Evolutionary conservation across 306 rosid species (phyloP).

Genomic region (Hylodesmum podocarpum): DNA sequence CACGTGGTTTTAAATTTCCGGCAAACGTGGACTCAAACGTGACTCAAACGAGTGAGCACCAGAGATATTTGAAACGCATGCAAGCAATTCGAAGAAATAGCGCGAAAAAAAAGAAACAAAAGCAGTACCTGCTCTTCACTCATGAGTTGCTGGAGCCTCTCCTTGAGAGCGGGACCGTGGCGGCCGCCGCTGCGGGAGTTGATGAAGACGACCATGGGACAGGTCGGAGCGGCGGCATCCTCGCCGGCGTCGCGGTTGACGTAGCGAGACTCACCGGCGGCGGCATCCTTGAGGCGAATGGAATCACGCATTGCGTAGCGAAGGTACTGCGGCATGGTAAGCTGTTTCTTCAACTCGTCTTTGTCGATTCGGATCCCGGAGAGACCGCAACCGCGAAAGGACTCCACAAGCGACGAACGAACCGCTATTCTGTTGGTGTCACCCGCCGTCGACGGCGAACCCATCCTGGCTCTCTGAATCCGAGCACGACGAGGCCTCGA

Average conservation of each 20-base stretch:
- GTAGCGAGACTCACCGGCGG: conserved; percentile 62
- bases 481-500: neutral
- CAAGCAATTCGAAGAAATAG: neutral
- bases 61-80: neutral
- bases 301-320: conserved; percentile 90
- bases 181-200: conserved; percentile 86
- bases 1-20: neutral
- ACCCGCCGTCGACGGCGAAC: conserved; percentile 44
- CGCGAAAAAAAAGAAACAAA: neutral
- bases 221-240: conserved; percentile 38
- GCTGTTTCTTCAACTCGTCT: conserved; percentile 68
- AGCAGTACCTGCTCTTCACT: conserved; percentile 82
- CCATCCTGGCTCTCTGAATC: conserved; percentile 26
- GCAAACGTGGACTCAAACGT: neutral
- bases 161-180: conserved; percentile 81
- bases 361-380: conserved; percentile 72
- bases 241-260: conserved; percentile 24
- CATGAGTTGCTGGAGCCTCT: conserved; percentile 70
- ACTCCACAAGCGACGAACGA: conserved; percentile 65
- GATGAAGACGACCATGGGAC: conserved; percentile 86
- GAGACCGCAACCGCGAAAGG: conserved; percentile 65
- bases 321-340: conserved; percentile 75
- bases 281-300: conserved; percentile 60
- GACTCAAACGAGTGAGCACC: neutral
- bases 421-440: conserved; percentile 47